Percentiles rank a stretch among this genome's conserved stretches.
Conservation (phyloP, 2,329 filamentous ascomycete genomes). For the Chaetomiaceae sp. region DNA sequence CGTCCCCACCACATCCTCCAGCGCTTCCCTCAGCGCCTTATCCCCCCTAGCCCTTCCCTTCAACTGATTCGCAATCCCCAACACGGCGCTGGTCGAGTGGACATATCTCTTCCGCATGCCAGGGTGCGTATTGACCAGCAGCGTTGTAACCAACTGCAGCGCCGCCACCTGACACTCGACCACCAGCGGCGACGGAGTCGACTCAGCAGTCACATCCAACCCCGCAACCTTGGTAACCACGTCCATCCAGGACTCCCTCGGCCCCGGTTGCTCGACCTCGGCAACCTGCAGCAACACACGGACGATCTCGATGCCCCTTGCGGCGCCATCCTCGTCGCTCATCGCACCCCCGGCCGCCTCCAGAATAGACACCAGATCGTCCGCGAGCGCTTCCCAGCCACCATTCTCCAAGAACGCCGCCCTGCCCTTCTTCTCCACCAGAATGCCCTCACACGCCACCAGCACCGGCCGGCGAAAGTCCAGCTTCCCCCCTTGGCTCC, state of each 20-base stretch:
- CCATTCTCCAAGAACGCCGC: slow-evolving; percentile 46
- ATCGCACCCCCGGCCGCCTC: slow-evolving; percentile 34
- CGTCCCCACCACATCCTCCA: slow-evolving; percentile 41
- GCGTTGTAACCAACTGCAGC: slow-evolving; percentile 51
- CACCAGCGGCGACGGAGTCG: slow-evolving; percentile 25
- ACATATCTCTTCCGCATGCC: slow-evolving; percentile 48
- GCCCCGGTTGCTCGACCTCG: slow-evolving; percentile 42
- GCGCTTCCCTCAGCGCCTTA: slow-evolving; percentile 35
- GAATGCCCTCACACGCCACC: slow-evolving; percentile 55
- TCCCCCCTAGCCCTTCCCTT: slow-evolving; percentile 30
- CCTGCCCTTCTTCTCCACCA: slow-evolving; percentile 45
- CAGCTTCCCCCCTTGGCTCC: slow-evolving; percentile 31
- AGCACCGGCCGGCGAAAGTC: slow-evolving; percentile 57
- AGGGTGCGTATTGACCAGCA: slow-evolving; percentile 44
- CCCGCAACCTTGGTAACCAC: slow-evolving; percentile 49
- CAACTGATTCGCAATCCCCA: slow-evolving; percentile 45
- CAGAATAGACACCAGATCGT: slow-evolving; percentile 47
- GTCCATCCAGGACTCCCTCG: slow-evolving; percentile 54
- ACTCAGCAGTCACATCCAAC: slow-evolving; percentile 40
- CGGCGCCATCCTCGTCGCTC: slow-evolving; percentile 34
- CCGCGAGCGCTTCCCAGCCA: slow-evolving; percentile 51
- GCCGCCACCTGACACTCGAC: slow-evolving; percentile 51
- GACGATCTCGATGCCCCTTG: slow-evolving; percentile 52
- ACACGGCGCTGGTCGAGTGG: slow-evolving; percentile 48
- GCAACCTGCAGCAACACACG: slow-evolving; percentile 50